phyloP scores from a whole-genome alignment of 192 early-diverging fungal genomes.

The Backusella tarrabulga region DNA sequence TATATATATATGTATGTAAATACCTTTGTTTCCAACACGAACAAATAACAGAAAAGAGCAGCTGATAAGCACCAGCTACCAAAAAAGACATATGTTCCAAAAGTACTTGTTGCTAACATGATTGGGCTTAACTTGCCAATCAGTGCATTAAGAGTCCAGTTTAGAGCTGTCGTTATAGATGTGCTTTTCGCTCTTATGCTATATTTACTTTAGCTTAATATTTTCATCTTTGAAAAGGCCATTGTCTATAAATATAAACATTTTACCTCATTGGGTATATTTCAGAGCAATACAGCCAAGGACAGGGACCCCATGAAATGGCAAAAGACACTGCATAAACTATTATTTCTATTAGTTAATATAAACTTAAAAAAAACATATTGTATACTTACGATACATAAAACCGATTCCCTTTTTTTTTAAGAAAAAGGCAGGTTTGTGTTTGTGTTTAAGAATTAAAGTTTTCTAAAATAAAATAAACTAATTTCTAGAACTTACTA shows the following conservation, averaged over 20 bases:
- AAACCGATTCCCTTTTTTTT: neutral
- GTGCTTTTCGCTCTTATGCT: constrained; percentile 65
- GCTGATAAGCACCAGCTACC: constrained; percentile 55
- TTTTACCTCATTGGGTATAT: constrained; percentile 63
- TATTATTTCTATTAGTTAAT: neutral
- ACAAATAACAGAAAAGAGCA: constrained; percentile 57
- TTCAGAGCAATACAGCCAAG: constrained; percentile 73
- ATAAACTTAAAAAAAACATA: neutral
- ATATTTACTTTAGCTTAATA: constrained; percentile 12
- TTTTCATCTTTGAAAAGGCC: neutral
- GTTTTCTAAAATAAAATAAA: neutral
- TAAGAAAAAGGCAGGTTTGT: neutral
- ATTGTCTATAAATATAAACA: neutral
- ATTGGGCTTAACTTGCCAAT: constrained; percentile 55
- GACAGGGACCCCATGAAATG: constrained; percentile 75
- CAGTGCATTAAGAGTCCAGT: constrained; percentile 63
- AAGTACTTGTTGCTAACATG: constrained; percentile 44
- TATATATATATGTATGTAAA: neutral
- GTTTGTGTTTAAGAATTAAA: neutral
- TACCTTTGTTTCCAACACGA: constrained; percentile 70
- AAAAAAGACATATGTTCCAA: constrained; percentile 68
- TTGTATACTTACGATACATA: constrained; percentile 17
- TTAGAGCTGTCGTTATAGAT: constrained; percentile 64
- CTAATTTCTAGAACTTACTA: constrained; percentile 11
- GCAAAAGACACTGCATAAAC: constrained; percentile 59